These are phyloP conservation scores for Ambrosiella cleistominuta DNA, from an alignment of 2,329 filamentous ascomycete species.

Conservation along the genomic window DNA sequence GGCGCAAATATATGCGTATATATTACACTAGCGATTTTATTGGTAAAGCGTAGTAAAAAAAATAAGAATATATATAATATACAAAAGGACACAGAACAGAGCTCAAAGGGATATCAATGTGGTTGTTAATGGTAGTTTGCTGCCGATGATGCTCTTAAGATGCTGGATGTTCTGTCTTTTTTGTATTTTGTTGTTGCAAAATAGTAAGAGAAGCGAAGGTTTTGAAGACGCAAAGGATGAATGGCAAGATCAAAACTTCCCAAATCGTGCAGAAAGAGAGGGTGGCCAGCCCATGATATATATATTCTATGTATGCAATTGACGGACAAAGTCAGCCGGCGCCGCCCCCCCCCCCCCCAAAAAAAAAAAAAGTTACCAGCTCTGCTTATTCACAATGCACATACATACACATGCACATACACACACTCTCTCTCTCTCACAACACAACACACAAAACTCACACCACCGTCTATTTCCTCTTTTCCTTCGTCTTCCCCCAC, in stretches of 20 bases:
- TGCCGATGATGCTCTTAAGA: too few relatives aligned
- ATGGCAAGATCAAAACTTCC: not conserved
- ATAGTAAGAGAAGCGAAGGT: not conserved
- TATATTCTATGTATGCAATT: not conserved
- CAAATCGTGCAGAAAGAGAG: not conserved
- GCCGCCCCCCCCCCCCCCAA: too few relatives aligned
- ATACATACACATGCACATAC: too few relatives aligned
- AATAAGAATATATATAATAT: not conserved
- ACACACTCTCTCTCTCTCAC: too few relatives aligned
- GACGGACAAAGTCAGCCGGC: too few relatives aligned
- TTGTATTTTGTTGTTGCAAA: too few relatives aligned
- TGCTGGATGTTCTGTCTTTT: too few relatives aligned
- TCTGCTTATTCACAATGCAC: too few relatives aligned
- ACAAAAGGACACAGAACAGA: not conserved
- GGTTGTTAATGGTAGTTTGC: not conserved
- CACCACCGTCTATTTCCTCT: too few relatives aligned
- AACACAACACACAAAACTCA: too few relatives aligned
- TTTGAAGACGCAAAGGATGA: not conserved
- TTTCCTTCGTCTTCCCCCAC: too few relatives aligned
- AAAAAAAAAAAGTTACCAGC: too few relatives aligned
- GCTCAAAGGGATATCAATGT: not conserved
- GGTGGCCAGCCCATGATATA: not conserved
- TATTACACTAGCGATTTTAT: not conserved
- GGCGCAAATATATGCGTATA: not conserved
- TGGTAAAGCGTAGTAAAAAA: not conserved